phyloP scores from a whole-genome alignment of 2,329 filamentous ascomycete species.

The Pseudocercospora pini-densiflorae region DNA sequence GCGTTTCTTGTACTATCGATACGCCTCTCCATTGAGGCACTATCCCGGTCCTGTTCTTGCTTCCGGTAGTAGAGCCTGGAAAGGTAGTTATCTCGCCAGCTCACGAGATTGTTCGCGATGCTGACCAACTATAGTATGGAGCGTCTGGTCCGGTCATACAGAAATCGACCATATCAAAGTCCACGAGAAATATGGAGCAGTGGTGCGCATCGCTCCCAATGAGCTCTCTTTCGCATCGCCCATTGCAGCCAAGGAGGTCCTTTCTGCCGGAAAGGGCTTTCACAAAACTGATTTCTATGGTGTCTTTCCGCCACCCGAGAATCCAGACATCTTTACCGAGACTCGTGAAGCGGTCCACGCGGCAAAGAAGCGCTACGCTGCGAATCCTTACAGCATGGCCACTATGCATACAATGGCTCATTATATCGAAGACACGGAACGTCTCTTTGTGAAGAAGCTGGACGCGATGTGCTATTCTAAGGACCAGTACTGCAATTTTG shows the following conservation, averaged over 20 bases:
- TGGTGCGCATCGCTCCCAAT: slow-evolving; percentile 39
- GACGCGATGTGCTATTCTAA: slow-evolving; percentile 43
- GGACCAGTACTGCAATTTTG: slow-evolving; percentile 51
- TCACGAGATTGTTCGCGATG: background rate
- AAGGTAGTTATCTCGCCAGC: slow-evolving; percentile 21
- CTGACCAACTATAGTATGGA: slow-evolving; percentile 23
- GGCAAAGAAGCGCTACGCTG: slow-evolving; percentile 53
- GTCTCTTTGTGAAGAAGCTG: slow-evolving; percentile 51
- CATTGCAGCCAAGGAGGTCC: slow-evolving; percentile 37
- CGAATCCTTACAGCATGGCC: slow-evolving; percentile 57
- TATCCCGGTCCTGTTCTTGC: slow-evolving; percentile 38
- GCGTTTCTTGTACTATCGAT: slow-evolving; percentile 38
- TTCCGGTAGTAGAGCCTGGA: slow-evolving; percentile 38
- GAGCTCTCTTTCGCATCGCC: slow-evolving; percentile 39
- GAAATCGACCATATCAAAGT: slow-evolving; percentile 34
- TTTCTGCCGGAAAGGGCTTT: slow-evolving; percentile 39
- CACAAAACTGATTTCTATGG: slow-evolving; percentile 40
- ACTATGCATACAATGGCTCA: slow-evolving; percentile 58
- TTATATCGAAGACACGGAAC: slow-evolving; percentile 59
- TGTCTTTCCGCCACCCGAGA: slow-evolving; percentile 61
- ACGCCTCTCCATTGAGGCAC: slow-evolving; percentile 34
- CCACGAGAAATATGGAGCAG: slow-evolving; percentile 33
- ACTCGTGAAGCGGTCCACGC: slow-evolving; percentile 60
- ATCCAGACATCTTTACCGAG: slow-evolving; percentile 64
- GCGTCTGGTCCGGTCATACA: slow-evolving; percentile 32